phyloP scores from a whole-genome alignment of 2,329 filamentous ascomycete species.

The Colletotrichum orchidophilum region DNA sequence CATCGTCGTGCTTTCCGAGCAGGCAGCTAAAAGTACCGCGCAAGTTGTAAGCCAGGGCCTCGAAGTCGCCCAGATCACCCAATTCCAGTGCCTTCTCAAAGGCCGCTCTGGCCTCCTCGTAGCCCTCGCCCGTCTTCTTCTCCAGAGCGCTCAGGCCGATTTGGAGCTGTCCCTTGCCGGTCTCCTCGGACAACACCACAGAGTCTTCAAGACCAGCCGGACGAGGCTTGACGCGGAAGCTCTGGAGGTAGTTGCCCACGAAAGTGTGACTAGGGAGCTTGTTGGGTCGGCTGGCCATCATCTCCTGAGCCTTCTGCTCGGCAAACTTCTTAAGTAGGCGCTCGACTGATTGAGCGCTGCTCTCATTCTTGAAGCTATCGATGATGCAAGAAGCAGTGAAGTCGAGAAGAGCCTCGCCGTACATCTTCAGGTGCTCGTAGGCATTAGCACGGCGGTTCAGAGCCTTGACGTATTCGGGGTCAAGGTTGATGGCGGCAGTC shows the following conservation, averaged over 20 bases:
- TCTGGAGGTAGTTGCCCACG: slow-evolving; percentile 98
- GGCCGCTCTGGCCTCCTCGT: slow-evolving; percentile 84
- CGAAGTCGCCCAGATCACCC: slow-evolving; percentile 80
- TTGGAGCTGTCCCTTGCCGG: slow-evolving; percentile 86
- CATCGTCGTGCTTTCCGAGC: slow-evolving; percentile 84
- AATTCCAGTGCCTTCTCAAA: slow-evolving; percentile 91
- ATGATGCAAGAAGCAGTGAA: slow-evolving; percentile 99
- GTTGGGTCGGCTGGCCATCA: slow-evolving; percentile 84
- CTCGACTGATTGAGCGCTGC: slow-evolving; percentile 89
- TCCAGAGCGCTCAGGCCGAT: slow-evolving; percentile 83
- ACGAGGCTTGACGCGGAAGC: slow-evolving; percentile 86
- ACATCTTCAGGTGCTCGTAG: slow-evolving; percentile 91
- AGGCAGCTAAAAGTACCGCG: slow-evolving; percentile 96
- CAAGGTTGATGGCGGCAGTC: slow-evolving; percentile 90
- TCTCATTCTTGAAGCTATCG: slow-evolving; percentile 93
- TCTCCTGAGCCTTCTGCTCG: slow-evolving; percentile 90
- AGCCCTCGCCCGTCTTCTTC: slow-evolving; percentile 89
- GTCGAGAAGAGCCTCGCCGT: slow-evolving; percentile 93
- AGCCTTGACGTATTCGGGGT: slow-evolving; percentile 96
- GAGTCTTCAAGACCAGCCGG: slow-evolving; percentile 85
- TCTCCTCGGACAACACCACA: slow-evolving; percentile 79
- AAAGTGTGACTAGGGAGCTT: slow-evolving; percentile 96
- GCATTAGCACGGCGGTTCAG: slow-evolving; percentile 96
- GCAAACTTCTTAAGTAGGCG: slow-evolving; percentile 95
- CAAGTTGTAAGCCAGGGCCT: slow-evolving; percentile 95